Percentiles rank a stretch among this genome's conserved stretches.
Conservation (phyloP, 768 basidiomycete genomes). For the Amanita exitialis region DNA sequence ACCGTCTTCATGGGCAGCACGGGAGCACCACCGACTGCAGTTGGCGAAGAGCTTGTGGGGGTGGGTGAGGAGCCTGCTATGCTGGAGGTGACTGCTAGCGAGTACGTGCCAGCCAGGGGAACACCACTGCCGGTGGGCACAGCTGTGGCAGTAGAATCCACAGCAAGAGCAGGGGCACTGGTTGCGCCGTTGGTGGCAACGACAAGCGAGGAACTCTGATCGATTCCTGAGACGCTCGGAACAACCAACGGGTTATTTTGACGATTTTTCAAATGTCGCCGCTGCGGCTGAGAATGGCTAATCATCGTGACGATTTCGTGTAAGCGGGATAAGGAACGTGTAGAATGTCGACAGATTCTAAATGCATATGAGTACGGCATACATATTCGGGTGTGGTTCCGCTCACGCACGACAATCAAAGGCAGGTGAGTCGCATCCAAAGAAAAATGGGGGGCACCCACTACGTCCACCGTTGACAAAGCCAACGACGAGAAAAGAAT, state of each 20-base stretch:
- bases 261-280: conserved; percentile 10
- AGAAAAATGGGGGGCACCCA: background rate
- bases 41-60: conserved; percentile 4
- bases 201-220: conserved; percentile 4
- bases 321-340: conserved; percentile 7
- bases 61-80: background rate
- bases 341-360: conserved; percentile 1
- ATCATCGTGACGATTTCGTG: conserved; percentile 12
- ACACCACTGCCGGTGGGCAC: conserved; percentile 7
- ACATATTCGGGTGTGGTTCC: background rate
- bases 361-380: background rate
- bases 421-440: background rate
- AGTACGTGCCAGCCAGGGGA: background rate
- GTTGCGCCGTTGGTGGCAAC: conserved; percentile 12
- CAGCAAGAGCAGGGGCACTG: conserved; percentile 8
- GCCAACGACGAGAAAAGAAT: background rate
- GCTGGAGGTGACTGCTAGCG: background rate
- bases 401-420: background rate
- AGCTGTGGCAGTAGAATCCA: conserved; percentile 10
- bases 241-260: conserved; percentile 9
- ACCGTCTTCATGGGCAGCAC: conserved; percentile 41
- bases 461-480: background rate
- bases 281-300: conserved; percentile 9
- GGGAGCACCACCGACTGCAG: conserved; percentile 13
- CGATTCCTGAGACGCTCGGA: conserved; percentile 13